Evolutionary conservation across 2,329 filamentous ascomycete genomes (phyloP), one percentile per base, ranked within the genome.

Genomic region (Penicillium sumatraense): DNA sequence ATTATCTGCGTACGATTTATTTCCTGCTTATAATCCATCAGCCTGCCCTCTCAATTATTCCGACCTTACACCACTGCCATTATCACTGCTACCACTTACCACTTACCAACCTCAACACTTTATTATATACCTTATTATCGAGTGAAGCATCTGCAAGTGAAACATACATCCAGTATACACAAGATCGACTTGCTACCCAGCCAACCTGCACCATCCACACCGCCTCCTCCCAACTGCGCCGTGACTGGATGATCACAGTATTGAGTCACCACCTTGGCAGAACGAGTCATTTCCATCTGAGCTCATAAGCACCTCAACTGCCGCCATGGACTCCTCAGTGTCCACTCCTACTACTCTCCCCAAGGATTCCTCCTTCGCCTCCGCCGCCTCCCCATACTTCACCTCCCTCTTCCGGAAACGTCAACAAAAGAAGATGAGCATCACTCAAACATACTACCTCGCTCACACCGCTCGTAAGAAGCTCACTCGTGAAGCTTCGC

Each of bases 361-460:
- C 49, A 50, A 61, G 49, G 49, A 61, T 20, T 53, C 40, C 41
- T 57, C 64, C 58, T 63, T 73, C 55, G 64, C 70, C 57, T 54
- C 67, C 59, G 64, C 67, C 51, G 66, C 69, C 56, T 69, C 68
- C 50, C 69, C 74, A 24, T 72, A 75, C 63, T 77, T 77, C 31
- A 67, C 79, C 48, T 76, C 79, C 63, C 62, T 72, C 57, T 50
- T 62, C 36, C 66, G 72, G 33, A 65, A 68, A 18, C 71, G 68
- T 26, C 78, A 80, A 75, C 83, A 89, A 80, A 90, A 92, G 78
- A 93, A 89, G 80, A 98, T 98, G 95, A 96, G 90, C 75, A 89
- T 98, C 81, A 96, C 93, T 24, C 92, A 97, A 80, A 98, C 93
- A 59, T 99, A 98, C 89, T 96, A 91, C 82, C 89, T 98, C 69